Percentiles rank a stretch among this genome's conserved stretches.
phyloP scores from a whole-genome alignment of 352 stramenopile species.

The Phytophthora litchii region DNA sequence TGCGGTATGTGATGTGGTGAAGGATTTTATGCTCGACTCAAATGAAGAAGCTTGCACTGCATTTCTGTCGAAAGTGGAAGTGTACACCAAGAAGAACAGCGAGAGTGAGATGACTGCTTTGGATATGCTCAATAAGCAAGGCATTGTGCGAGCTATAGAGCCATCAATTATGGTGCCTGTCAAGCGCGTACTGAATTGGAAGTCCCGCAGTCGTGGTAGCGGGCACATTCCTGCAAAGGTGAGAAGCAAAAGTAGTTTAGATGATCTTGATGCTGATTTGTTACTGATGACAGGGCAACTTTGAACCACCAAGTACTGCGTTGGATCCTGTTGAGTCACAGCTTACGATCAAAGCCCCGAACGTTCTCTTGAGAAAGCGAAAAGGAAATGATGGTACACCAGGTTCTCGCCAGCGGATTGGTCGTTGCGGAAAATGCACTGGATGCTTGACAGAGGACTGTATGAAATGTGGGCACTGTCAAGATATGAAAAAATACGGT shows the following conservation, averaged over 20 bases:
- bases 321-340: constrained; percentile 23
- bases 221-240: constrained; percentile 37
- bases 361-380: constrained; percentile 38
- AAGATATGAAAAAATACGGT: constrained; percentile 92
- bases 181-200: constrained; percentile 33
- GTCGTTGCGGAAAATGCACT: constrained; percentile 76
- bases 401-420: constrained; percentile 70
- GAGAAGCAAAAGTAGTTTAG: neutral
- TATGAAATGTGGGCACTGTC: constrained; percentile 87
- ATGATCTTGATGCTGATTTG: constrained; percentile 15
- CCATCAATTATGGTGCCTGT: constrained; percentile 32
- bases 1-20: constrained; percentile 47
- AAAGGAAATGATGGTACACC: constrained; percentile 36
- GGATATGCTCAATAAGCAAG: constrained; percentile 46
- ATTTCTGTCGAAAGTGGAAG: constrained; percentile 43
- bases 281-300: constrained; percentile 26
- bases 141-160: constrained; percentile 33
- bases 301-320: constrained; percentile 8
- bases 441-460: constrained; percentile 84
- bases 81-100: constrained; percentile 43
- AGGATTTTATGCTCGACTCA: constrained; percentile 42
- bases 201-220: constrained; percentile 19
- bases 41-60: constrained; percentile 21
- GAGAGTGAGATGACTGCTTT: constrained; percentile 46
- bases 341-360: constrained; percentile 28